Percentiles rank a stretch among this genome's conserved stretches.
Evolutionary conservation across 208 protist species (phyloP).

Genomic region (Jaenimonas drosophilae): DNA sequence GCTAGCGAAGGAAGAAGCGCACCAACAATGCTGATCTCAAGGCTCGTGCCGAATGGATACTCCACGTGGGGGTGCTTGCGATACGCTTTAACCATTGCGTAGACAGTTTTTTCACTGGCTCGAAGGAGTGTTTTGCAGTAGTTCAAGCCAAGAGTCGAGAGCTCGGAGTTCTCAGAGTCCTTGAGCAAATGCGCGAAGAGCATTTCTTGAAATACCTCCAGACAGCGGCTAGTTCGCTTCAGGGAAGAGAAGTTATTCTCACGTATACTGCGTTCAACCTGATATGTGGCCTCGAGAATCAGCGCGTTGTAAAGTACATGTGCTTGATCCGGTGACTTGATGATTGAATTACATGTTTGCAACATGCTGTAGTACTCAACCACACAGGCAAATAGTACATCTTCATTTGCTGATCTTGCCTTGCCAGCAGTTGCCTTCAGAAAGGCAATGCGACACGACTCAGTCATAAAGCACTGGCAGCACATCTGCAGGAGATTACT

Average conservation of each 20-base stretch:
- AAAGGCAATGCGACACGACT: constrained; percentile 32
- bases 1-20: constrained; percentile 71
- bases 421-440: constrained; percentile 36
- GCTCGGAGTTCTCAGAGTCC: not conserved
- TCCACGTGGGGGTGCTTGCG: constrained; percentile 30
- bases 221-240: constrained; percentile 40
- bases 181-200: constrained; percentile 28
- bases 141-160: constrained; percentile 18
- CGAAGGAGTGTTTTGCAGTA: constrained; percentile 65
- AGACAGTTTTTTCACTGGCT: constrained; percentile 54
- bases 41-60: constrained; percentile 21
- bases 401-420: constrained; percentile 19
- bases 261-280: constrained; percentile 42
- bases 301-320: constrained; percentile 59
- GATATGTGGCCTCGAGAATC: constrained; percentile 55
- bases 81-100: constrained; percentile 32
- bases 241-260: constrained; percentile 19
- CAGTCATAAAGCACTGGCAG: constrained; percentile 62
- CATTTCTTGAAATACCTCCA: constrained; percentile 80
- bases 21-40: constrained; percentile 59
- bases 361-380: constrained; percentile 56
- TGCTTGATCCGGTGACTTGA: constrained; percentile 14
- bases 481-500: constrained; percentile 39
- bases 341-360: constrained; percentile 26
- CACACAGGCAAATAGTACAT: constrained; percentile 43